Base-by-base conservation (phyloP, 2,329 filamentous ascomycete genomes). In the Byssoonygena ceratinophila region DNA sequence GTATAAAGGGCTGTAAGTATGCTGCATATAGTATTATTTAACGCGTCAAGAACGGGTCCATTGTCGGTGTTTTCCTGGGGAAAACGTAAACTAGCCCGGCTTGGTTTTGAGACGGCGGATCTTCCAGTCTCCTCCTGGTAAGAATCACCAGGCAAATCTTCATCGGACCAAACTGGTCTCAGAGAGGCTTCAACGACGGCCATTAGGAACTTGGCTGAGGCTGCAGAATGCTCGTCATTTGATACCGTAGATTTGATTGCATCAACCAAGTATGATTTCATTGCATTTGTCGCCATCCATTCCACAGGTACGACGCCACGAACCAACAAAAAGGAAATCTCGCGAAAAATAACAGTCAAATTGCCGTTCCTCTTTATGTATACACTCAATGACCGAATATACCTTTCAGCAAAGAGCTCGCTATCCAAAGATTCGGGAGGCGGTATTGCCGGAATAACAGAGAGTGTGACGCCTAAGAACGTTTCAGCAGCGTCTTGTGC, bases 211-310 rank as follows among this genome's bases (percentile, higher is more conserved):
- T 41, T 41, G 14, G 50, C 41, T 66, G 55, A 48, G 12, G 66
- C 58, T 6, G 61, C 59, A 23, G 56, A 69, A 43, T 69, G 57
- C 6, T 56, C 49, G 51, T 69, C 66, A n/a, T 61, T 61, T n/a
- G 54, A 61, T 3, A 67, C 67, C 43, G 70, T 58, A 25, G 68
- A 69, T 34, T 63, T 60, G 11, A 67, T 66, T 5, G 69, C 69
- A 20, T 60, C 58, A 31, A 63, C 61, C 58, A 71, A 60, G 54
- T 64, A 68, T 5, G 56, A 55, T 40, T 66, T 69, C 66, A 68
- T 69, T 12, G 57, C 52, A 16, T 58, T 64, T 12, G 69, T 71
- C 37, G 68, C 67, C 63, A 71, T 66, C 68, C 69, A 71, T 53
- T 71, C 66, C 14, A 64, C 59, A 9, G 68, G 67, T 11, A 71